phyloP scores from a whole-genome alignment of 1,139 yeast genomes.

The Saccharomyces pastorianus region DNA sequence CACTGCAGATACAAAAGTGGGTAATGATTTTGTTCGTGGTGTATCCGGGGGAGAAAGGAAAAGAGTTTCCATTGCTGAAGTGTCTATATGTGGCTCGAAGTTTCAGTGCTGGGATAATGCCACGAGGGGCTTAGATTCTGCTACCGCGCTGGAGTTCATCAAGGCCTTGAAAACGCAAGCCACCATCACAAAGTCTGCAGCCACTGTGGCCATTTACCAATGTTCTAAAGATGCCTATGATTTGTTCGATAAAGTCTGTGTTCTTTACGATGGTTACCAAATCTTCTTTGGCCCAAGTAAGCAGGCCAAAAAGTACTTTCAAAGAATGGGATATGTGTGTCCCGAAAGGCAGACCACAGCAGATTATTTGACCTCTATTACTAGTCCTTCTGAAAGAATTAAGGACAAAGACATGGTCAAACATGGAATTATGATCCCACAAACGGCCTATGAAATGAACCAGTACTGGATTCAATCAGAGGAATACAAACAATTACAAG shows the following conservation, averaged over 20 bases:
- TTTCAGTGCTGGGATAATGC: slow-evolving; percentile 68
- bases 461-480: slow-evolving; percentile 54
- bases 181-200: slow-evolving; percentile 47
- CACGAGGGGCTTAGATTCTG: slow-evolving; percentile 67
- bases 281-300: slow-evolving; percentile 37
- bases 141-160: slow-evolving; percentile 71
- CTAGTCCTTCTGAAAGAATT: slow-evolving; percentile 48
- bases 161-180: slow-evolving; percentile 61
- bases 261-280: slow-evolving; percentile 39
- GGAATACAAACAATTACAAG: slow-evolving; percentile 37
- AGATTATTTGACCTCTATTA: slow-evolving; percentile 44
- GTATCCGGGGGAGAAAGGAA: slow-evolving; percentile 40
- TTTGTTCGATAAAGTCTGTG: slow-evolving; percentile 39
- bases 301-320: slow-evolving; percentile 37
- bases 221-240: slow-evolving; percentile 63
- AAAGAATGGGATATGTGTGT: slow-evolving; percentile 47
- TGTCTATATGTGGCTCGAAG: slow-evolving; percentile 36
- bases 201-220: slow-evolving; percentile 73
- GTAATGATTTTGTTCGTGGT: slow-evolving; percentile 37
- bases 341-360: slow-evolving; percentile 45
- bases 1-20: slow-evolving; percentile 35
- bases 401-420: slow-evolving; percentile 20
- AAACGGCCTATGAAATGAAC: slow-evolving; percentile 58
- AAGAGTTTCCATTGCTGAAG: slow-evolving; percentile 39
- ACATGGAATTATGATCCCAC: slow-evolving; percentile 51